These are phyloP conservation scores for Ogataea trehalophila DNA, from an alignment of 805 yeast species.

Conservation along the genomic window DNA sequence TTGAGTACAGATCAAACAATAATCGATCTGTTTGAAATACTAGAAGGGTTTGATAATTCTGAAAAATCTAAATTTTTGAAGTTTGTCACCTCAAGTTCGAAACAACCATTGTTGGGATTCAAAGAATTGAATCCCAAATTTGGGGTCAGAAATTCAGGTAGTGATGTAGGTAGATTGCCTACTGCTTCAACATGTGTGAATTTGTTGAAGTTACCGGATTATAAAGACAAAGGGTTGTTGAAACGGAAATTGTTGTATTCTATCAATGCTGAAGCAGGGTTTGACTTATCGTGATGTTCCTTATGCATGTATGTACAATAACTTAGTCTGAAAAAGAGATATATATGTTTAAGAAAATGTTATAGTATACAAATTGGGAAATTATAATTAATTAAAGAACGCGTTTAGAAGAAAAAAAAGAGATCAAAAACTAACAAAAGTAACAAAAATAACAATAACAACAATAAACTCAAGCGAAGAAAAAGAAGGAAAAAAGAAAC, in stretches of 20 bases:
- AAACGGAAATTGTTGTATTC: constrained; percentile 68
- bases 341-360: neutral
- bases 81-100: constrained; percentile 88
- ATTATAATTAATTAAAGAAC: neutral
- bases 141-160: constrained; percentile 70
- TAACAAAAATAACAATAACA: neutral
- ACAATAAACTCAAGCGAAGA: neutral
- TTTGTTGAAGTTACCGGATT: constrained; percentile 80
- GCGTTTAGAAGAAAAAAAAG: neutral
- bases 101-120: constrained; percentile 90
- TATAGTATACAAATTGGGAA: neutral
- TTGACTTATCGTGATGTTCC: constrained; percentile 59
- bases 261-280: constrained; percentile 79
- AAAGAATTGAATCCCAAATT: constrained; percentile 67
- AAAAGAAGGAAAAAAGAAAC: neutral
- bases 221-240: constrained; percentile 52
- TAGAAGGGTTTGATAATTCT: constrained; percentile 59
- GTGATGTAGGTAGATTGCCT: constrained; percentile 57
- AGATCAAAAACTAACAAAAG: neutral
- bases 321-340: neutral
- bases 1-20: constrained; percentile 54
- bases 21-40: constrained; percentile 65
- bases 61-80: constrained; percentile 66
- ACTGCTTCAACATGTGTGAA: constrained; percentile 94
- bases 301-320: neutral